Percentiles rank a stretch among this genome's conserved stretches.
phyloP scores from a whole-genome alignment of 192 early-diverging fungal species.

The Cetraspora pellucida region DNA sequence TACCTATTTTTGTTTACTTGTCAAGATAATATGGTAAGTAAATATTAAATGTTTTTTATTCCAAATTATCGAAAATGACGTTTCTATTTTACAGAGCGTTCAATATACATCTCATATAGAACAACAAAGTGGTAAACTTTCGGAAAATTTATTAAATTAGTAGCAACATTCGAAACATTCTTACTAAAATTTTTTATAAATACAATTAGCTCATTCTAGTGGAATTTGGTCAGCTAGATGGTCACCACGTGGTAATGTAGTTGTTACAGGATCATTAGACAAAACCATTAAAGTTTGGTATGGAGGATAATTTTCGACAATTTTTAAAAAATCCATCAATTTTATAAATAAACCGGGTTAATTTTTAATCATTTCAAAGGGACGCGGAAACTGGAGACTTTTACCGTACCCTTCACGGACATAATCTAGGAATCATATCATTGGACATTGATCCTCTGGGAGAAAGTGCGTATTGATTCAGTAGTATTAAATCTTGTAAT shows the following conservation, averaged over 20 bases:
- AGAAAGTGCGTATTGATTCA: constrained; percentile 37
- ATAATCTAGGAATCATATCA: constrained; percentile 71
- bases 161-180: not conserved
- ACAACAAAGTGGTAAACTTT: not conserved
- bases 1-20: no score
- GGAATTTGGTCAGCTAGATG: constrained; percentile 78
- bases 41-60: no score
- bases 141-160: not conserved
- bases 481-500: not conserved
- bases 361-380: constrained; percentile 41
- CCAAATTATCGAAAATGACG: no score
- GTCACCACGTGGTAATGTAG: constrained; percentile 59
- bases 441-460: constrained; percentile 62
- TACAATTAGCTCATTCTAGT: constrained; percentile 66
- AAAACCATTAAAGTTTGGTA: constrained; percentile 76
- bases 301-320: not conserved
- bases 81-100: not conserved
- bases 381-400: constrained; percentile 53
- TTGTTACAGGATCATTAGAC: constrained; percentile 69
- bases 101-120: not conserved
- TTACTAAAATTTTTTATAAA: not conserved
- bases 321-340: no score
- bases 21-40: no score
- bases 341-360: no score
- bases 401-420: constrained; percentile 64